These are phyloP conservation scores for Athelia psychrophila DNA, from an alignment of 1,284 basidiomycete species.

Conservation along the genomic window DNA sequence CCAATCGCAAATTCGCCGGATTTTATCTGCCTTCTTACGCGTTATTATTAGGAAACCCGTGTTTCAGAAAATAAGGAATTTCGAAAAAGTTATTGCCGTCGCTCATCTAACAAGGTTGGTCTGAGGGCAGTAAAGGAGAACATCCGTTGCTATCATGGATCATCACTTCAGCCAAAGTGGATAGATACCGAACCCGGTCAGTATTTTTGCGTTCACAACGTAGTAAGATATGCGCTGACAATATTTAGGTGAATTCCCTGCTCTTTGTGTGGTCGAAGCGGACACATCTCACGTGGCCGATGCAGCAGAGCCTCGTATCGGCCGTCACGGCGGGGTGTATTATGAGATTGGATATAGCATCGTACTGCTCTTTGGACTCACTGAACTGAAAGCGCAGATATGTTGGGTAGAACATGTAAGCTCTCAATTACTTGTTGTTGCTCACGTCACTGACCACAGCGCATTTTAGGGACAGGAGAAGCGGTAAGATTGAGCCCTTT, in stretches of 20 bases:
- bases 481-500: constrained; percentile 21
- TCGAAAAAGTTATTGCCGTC: constrained; percentile 22
- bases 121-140: neutral
- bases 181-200: constrained; percentile 38
- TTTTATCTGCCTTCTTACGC: neutral
- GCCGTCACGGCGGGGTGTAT: constrained; percentile 20
- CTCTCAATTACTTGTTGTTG: neutral
- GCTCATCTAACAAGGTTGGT: neutral
- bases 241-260: constrained; percentile 20
- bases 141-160: neutral
- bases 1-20: neutral
- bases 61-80: constrained; percentile 38
- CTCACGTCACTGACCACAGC: constrained; percentile 6
- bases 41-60: constrained; percentile 25
- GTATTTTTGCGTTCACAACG: neutral
- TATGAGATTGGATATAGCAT: constrained; percentile 34
- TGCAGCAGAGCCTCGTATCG: constrained; percentile 8
- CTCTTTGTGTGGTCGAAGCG: constrained; percentile 33
- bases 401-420: constrained; percentile 41
- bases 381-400: constrained; percentile 43
- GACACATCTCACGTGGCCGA: constrained; percentile 31
- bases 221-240: neutral
- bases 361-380: constrained; percentile 41
- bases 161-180: constrained; percentile 31
- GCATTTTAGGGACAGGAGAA: constrained; percentile 20